Evolutionary conservation across 306 rosid species (phyloP), one percentile per base, ranked within the genome.

Genomic region (Prunus mongolica): DNA sequence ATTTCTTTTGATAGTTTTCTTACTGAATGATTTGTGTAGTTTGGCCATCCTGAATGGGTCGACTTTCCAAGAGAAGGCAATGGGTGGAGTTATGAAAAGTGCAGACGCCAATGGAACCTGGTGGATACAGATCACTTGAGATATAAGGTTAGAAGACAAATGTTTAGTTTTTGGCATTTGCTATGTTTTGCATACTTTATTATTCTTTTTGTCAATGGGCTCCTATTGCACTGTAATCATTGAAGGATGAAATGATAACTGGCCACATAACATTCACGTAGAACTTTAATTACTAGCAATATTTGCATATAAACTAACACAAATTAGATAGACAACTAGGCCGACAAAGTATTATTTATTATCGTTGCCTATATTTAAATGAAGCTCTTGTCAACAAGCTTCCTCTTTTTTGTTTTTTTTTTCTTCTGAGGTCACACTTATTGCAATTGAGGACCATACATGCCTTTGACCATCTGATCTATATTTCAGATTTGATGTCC

Each of bases 1-100:
- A 66, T 66, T 66, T 44, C 47, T 65, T 44, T 44, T 44, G 28
- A 66, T 41, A 18, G 13, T 66, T 66, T 66, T 66, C 30, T 41
- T 44, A 12, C 3, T 20, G 54, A 38, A 20, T 41, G 28, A 46
- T 32, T 77, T 73, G 72, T 76, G 58, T 81, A 94, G 98, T 94
- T 90, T 79, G 98, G 98, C 76, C 98, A 94, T 87, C 98, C 98
- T 19, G 98, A 94, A 76, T 94, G 98, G 98, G 86, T 94, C 47
- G 98, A 94, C 86, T 94, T 94, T 82, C 98, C 98, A 71, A 89
- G 98, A 92, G 98, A 94, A 80, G 98, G 97, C 82, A 94, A 94
- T 83, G 97, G 58, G 47, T 94, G 98, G 98, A 94, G 96, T 78
- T 94, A 94, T 79, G 97, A 94, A 64, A 92, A 86, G 84, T 94